phyloP scores from a whole-genome alignment of 2,329 filamentous ascomycete genomes.

The Xylariaceae sp. region DNA sequence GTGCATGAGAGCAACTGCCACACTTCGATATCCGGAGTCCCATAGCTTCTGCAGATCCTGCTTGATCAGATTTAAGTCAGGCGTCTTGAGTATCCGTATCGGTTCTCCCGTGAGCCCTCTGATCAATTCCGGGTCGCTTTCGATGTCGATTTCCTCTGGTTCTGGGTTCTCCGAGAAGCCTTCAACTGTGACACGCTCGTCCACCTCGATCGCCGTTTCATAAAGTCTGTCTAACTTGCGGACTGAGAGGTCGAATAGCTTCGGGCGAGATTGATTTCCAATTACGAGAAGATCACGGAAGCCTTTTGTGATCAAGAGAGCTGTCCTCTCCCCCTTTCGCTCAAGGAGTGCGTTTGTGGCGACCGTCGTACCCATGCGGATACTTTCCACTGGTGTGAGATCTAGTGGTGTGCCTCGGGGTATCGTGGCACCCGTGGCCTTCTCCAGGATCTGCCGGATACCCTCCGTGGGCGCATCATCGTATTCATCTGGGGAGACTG shows the following conservation, averaged over 20 bases:
- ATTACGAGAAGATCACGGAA: constrained; percentile 87
- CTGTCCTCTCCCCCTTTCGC: constrained; percentile 84
- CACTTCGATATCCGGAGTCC: constrained; percentile 68
- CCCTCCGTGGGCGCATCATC: constrained; percentile 86
- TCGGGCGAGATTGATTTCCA: constrained; percentile 83
- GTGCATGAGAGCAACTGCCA: constrained; percentile 90
- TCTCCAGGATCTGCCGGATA: constrained; percentile 78
- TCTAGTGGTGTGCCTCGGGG: constrained; percentile 76
- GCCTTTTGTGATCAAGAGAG: constrained; percentile 79
- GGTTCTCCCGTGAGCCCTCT: constrained; percentile 70
- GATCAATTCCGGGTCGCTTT: constrained; percentile 54
- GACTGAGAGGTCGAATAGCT: constrained; percentile 88
- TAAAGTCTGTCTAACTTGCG: constrained; percentile 84
- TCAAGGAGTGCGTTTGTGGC: constrained; percentile 90
- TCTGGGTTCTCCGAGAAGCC: constrained; percentile 85
- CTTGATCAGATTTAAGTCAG: constrained; percentile 53
- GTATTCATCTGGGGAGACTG: constrained; percentile 87
- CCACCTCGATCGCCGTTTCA: constrained; percentile 78
- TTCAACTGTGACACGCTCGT: constrained; percentile 86
- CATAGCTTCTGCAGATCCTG: constrained; percentile 63
- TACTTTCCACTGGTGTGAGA: constrained; percentile 82
- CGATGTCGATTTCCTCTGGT: constrained; percentile 52
- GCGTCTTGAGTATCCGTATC: constrained; percentile 64
- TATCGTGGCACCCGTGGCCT: constrained; percentile 70
- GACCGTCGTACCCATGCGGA: constrained; percentile 94